These are phyloP conservation scores for Grifola frondosa DNA, from an alignment of 1,284 basidiomycete species.

Conservation along the genomic window DNA sequence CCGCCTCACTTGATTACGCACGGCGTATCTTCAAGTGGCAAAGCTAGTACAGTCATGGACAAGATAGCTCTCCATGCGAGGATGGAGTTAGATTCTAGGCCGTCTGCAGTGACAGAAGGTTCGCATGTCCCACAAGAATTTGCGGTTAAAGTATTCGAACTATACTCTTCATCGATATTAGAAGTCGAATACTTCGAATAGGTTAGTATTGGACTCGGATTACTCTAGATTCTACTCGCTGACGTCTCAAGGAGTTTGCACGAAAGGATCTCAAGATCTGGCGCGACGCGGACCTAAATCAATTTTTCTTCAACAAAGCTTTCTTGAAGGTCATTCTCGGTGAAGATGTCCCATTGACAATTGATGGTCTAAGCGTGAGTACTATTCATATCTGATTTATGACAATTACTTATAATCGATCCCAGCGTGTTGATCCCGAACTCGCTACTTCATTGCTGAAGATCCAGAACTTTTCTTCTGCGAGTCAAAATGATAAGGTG, in stretches of 20 bases:
- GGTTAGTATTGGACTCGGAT: slow-evolving; percentile 96
- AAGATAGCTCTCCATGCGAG: slow-evolving; percentile 77
- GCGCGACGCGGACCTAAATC: slow-evolving; percentile 78
- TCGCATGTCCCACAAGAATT: slow-evolving; percentile 93
- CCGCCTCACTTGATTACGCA: slow-evolving; percentile 96
- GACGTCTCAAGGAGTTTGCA: slow-evolving; percentile 91
- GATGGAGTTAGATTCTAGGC: slow-evolving; percentile 91
- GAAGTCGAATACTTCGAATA: slow-evolving; percentile 99
- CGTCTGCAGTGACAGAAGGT: slow-evolving; percentile 96
- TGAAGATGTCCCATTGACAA: slow-evolving; percentile 79
- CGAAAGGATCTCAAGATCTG: slow-evolving; percentile 86
- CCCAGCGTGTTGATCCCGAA: slow-evolving; percentile 75
- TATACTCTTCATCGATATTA: slow-evolving; percentile 91
- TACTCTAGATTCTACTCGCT: slow-evolving; percentile 98
- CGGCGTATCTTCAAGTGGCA: slow-evolving; percentile 91
- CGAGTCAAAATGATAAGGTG: slow-evolving; percentile 49
- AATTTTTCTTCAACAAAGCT: slow-evolving; percentile 82
- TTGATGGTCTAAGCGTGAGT: slow-evolving; percentile 79
- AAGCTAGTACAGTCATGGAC: slow-evolving; percentile 73
- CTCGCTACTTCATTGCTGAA: slow-evolving; percentile 86
- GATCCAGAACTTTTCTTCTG: slow-evolving; percentile 58
- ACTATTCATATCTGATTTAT: slow-evolving; percentile 7
- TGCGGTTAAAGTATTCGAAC: slow-evolving; percentile 96
- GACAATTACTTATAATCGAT: not conserved
- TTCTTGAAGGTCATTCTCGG: slow-evolving; percentile 90